phyloP scores from a whole-genome alignment of 2,329 filamentous ascomycete genomes.

The Fusarium torulosum region DNA sequence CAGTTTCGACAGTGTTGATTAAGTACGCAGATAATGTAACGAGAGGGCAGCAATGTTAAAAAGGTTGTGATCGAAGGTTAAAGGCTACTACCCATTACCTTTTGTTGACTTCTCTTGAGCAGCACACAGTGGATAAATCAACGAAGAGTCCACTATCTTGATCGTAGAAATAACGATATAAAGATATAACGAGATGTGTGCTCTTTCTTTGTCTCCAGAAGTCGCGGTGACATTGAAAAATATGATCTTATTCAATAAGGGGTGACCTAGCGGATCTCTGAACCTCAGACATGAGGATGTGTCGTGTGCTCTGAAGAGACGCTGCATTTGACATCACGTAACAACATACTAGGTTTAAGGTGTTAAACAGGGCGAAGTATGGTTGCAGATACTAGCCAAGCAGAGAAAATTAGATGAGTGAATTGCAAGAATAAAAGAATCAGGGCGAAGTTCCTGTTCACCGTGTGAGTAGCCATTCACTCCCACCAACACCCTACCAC shows the following conservation, averaged over 20 bases:
- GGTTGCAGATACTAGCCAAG: not conserved
- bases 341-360: not conserved
- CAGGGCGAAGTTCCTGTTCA: not conserved
- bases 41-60: too few relatives aligned
- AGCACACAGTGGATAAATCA: too few relatives aligned
- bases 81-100: too few relatives aligned
- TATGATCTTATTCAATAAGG: not conserved
- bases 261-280: not conserved
- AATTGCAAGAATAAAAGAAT: not conserved
- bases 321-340: not conserved
- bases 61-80: too few relatives aligned
- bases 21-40: too few relatives aligned
- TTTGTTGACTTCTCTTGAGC: too few relatives aligned
- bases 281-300: not conserved
- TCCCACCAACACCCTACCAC: not conserved
- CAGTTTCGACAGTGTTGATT: not conserved
- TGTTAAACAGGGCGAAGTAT: not conserved
- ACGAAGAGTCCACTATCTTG: too few relatives aligned
- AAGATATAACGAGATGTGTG: too few relatives aligned
- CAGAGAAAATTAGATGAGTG: not conserved
- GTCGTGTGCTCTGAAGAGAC: not conserved
- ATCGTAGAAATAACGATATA: too few relatives aligned
- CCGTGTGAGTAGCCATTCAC: slow-evolving; percentile 1
- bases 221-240: too few relatives aligned
- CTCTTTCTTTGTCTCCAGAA: too few relatives aligned